phyloP scores from a whole-genome alignment of 768 basidiomycete species.

The Mycena epipterygia region DNA sequence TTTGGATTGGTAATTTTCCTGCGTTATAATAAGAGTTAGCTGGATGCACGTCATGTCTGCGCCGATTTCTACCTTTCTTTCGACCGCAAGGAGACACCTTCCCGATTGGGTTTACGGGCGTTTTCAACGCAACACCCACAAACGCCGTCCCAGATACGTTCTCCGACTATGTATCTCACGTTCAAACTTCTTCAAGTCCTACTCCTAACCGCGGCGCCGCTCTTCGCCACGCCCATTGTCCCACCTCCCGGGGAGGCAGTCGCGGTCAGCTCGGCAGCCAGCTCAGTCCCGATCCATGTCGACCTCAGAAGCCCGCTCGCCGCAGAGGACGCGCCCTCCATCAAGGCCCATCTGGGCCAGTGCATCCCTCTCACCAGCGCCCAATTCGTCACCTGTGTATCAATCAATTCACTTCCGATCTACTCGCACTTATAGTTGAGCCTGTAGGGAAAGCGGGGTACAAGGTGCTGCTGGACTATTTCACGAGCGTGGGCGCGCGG shows the following conservation, averaged over 20 bases:
- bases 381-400: background rate
- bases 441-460: background rate
- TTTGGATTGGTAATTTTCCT: too few species aligned
- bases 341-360: background rate
- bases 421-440: background rate
- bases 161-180: background rate
- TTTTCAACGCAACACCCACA: too few species aligned
- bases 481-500: background rate
- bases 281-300: background rate
- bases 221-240: background rate
- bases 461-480: background rate
- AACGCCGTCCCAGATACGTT: too few species aligned
- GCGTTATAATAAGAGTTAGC: too few species aligned
- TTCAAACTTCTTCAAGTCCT: background rate
- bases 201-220: background rate
- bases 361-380: background rate
- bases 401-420: background rate
- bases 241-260: background rate
- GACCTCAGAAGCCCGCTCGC: background rate
- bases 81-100: too few species aligned
- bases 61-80: too few species aligned
- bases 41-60: too few species aligned
- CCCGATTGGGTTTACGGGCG: too few species aligned
- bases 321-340: background rate
- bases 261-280: background rate